Conservation (phyloP, 1,284 basidiomycete genomes). For the Heterobasidion irregulare region DNA sequence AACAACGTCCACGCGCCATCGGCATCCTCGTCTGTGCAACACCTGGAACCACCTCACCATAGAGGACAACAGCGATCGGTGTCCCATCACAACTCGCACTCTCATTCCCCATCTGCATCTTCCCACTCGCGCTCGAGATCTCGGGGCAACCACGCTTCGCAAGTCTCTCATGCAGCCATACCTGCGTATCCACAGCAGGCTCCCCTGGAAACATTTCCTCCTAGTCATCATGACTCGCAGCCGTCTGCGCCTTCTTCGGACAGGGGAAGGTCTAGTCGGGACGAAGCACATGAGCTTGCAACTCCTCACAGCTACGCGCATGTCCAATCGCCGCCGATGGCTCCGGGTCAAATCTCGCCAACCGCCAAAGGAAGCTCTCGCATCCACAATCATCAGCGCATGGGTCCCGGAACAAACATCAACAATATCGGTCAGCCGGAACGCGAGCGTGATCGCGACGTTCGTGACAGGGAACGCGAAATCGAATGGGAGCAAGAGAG, state of each 20-base stretch:
- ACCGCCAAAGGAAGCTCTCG: constrained; percentile 15
- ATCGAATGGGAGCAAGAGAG: constrained; percentile 25
- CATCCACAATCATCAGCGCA: constrained; percentile 57
- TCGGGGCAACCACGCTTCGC: constrained; percentile 21
- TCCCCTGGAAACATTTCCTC: constrained; percentile 17
- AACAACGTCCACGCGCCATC: constrained; percentile 34
- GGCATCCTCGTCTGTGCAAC: constrained; percentile 35
- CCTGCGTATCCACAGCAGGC: constrained; percentile 15
- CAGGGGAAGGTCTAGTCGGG: constrained; percentile 7
- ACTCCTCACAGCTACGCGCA: constrained; percentile 14
- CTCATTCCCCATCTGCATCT: constrained; percentile 22
- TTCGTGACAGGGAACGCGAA: constrained; percentile 38
- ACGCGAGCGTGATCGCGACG: constrained; percentile 30
- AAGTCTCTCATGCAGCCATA: constrained; percentile 19
- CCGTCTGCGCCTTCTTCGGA: constrained; percentile 5
- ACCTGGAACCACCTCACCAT: constrained; percentile 27
- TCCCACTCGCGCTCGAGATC: constrained; percentile 35
- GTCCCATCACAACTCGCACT: constrained; percentile 24
- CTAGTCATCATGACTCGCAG: constrained; percentile 12
- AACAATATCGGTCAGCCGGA: constrained; percentile 29
- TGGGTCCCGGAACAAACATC: constrained; percentile 53
- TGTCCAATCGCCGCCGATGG: constrained; percentile 11
- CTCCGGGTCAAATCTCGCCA: not conserved
- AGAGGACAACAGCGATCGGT: constrained; percentile 6
- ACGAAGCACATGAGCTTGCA: constrained; percentile 6